These are phyloP conservation scores for Fusarium devonianum DNA, from an alignment of 2,329 filamentous ascomycete species.

Conservation along the genomic window DNA sequence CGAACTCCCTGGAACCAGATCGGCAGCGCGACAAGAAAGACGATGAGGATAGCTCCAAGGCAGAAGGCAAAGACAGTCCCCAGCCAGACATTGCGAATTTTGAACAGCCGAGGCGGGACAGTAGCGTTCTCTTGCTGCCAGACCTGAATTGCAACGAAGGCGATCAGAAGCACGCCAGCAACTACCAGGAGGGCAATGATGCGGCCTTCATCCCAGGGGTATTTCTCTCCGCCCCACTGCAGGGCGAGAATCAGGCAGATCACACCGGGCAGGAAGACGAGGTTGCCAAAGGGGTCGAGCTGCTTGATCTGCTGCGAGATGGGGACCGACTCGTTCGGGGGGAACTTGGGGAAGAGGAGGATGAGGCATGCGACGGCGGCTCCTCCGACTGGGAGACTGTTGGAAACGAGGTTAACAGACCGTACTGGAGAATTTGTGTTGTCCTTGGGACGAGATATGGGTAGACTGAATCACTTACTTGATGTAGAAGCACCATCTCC, in stretches of 20 bases:
- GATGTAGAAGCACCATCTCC: constrained; percentile 18
- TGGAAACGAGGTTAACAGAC: not conserved
- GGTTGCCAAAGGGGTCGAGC: constrained; percentile 33
- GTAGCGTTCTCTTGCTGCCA: constrained; percentile 16
- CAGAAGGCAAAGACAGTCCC: constrained; percentile 7
- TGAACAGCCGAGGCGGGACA: constrained; percentile 9
- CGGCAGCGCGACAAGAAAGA: constrained; percentile 1
- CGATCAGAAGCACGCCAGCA: constrained; percentile 8
- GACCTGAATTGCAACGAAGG: constrained; percentile 12
- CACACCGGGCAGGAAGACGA: constrained; percentile 43
- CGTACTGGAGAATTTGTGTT: too few relatives aligned
- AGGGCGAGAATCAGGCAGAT: constrained; percentile 56
- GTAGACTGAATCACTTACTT: constrained; percentile 3
- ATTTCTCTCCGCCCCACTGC: constrained; percentile 53
- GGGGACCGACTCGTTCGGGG: not conserved
- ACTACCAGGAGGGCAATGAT: constrained; percentile 20
- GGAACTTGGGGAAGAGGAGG: constrained; percentile 1
- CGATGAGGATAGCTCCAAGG: constrained; percentile 10
- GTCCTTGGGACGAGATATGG: too few relatives aligned
- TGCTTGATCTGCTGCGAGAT: constrained; percentile 5
- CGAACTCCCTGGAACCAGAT: constrained; percentile 10
- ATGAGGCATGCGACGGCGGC: not conserved
- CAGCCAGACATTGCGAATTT: constrained; percentile 10
- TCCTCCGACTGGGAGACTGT: constrained; percentile 1
- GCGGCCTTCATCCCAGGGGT: constrained; percentile 27